phyloP scores from a whole-genome alignment of 2,329 filamentous ascomycete species.

The Pezicula rhizophila region DNA sequence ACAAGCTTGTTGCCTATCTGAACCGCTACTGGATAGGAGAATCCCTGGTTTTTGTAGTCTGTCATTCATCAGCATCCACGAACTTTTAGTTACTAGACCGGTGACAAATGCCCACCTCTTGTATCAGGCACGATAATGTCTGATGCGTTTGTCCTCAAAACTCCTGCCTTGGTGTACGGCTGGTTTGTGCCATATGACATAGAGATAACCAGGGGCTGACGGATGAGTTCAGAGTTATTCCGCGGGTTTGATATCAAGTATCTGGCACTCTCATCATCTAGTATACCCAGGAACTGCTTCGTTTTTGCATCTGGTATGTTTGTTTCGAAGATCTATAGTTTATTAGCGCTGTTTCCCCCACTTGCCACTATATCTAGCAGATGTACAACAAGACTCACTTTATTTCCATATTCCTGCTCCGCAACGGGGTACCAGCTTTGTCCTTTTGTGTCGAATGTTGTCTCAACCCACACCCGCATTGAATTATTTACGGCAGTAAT shows the following conservation, averaged over 20 bases:
- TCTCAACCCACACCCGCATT: constrained; percentile 20
- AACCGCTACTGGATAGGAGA: constrained; percentile 20
- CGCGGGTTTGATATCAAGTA: background rate
- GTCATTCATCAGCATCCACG: background rate
- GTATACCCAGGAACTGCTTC: background rate
- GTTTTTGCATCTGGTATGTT: background rate
- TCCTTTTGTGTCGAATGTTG: constrained; percentile 11
- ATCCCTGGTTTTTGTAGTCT: constrained; percentile 18
- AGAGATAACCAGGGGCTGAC: background rate
- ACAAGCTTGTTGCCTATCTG: constrained; percentile 17
- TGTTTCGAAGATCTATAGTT: background rate
- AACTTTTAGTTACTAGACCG: background rate
- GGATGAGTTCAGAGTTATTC: background rate
- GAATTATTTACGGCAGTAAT: constrained; percentile 17
- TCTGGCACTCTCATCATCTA: background rate
- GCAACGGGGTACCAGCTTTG: constrained; percentile 18
- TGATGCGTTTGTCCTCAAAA: constrained; percentile 18
- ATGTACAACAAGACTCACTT: constrained; percentile 6
- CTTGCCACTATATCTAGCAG: background rate
- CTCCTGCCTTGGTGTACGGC: constrained; percentile 6
- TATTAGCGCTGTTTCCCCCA: too few relatives aligned
- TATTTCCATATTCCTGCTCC: constrained; percentile 12
- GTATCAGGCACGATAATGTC: constrained; percentile 19
- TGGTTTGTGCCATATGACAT: background rate
- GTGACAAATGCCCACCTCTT: constrained; percentile 1